These are phyloP conservation scores for Boletus patriciae DNA, from an alignment of 768 basidiomycete genomes.

Conservation along the genomic window DNA sequence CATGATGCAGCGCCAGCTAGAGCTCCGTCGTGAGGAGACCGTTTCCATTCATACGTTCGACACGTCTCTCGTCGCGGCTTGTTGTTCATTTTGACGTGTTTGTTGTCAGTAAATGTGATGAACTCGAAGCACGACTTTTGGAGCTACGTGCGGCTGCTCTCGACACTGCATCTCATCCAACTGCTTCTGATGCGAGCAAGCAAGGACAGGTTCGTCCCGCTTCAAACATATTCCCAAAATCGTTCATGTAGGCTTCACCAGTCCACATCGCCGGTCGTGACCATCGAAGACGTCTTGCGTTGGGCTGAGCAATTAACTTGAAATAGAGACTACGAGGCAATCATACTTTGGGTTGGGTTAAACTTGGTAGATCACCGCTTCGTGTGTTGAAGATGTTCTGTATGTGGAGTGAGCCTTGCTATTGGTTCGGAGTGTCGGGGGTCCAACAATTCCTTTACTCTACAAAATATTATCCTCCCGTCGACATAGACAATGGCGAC, in stretches of 20 bases:
- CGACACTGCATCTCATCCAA: slow-evolving; percentile 11
- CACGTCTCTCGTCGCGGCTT: neutral
- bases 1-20: slow-evolving; percentile 80
- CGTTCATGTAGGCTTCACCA: slow-evolving; percentile 1
- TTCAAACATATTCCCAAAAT: neutral
- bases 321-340: neutral
- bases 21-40: slow-evolving; percentile 73
- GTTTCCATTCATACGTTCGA: slow-evolving; percentile 65
- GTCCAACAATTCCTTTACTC: slow-evolving; percentile 8
- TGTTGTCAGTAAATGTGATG: slow-evolving; percentile 63
- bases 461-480: neutral
- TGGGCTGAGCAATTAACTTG: slow-evolving; percentile 56
- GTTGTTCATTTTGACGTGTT: slow-evolving; percentile 9
- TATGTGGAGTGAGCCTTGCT: neutral
- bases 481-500: slow-evolving; percentile 54
- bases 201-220: slow-evolving; percentile 19
- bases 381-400: neutral
- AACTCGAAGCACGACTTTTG: slow-evolving; percentile 60
- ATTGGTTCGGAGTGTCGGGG: slow-evolving; percentile 16
- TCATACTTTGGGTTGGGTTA: neutral
- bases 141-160: slow-evolving; percentile 43
- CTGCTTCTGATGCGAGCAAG: neutral
- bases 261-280: slow-evolving; percentile 14
- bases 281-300: slow-evolving; percentile 45
- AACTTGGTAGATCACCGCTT: neutral